Percentiles rank a stretch among this genome's conserved stretches.
These are phyloP conservation scores for Chalciporus sp. DNA, from an alignment of 1,284 basidiomycete species.

Conservation along the genomic window DNA sequence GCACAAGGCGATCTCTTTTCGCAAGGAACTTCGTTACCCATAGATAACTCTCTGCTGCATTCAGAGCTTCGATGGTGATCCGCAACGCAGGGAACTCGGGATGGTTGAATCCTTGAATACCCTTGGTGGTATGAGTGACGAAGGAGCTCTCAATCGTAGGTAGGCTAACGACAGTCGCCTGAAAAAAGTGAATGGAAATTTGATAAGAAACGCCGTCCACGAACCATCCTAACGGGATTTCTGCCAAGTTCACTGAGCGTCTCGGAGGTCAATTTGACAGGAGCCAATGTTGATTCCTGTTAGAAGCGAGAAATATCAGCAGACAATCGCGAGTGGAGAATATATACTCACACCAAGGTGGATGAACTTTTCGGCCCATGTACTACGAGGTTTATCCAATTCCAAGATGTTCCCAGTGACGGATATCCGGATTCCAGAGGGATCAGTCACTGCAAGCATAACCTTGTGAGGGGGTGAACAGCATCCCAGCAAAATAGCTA, in stretches of 20 bases:
- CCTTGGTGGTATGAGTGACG: slow-evolving; percentile 79
- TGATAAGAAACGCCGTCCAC: neutral
- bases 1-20: slow-evolving; percentile 6
- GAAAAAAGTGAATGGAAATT: slow-evolving; percentile 7
- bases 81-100: slow-evolving; percentile 85
- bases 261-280: slow-evolving; percentile 69
- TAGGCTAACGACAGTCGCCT: slow-evolving; percentile 87
- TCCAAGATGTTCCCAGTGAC: slow-evolving; percentile 85
- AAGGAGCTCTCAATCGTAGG: slow-evolving; percentile 96
- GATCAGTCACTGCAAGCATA: slow-evolving; percentile 65
- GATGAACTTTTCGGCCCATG: slow-evolving; percentile 74
- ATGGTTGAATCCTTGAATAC: slow-evolving; percentile 79
- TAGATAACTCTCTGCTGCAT: slow-evolving; percentile 93
- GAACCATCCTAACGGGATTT: slow-evolving; percentile 74
- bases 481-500: slow-evolving; percentile 13
- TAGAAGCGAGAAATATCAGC: neutral
- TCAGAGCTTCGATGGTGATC: slow-evolving; percentile 87
- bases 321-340: neutral
- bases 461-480: slow-evolving; percentile 1
- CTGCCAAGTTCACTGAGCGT: slow-evolving; percentile 79
- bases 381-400: slow-evolving; percentile 71
- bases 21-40: slow-evolving; percentile 62
- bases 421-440: slow-evolving; percentile 82
- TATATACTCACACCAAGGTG: slow-evolving; percentile 48
- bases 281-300: slow-evolving; percentile 60